phyloP scores from a whole-genome alignment of 2,329 filamentous ascomycete genomes.

The Zymoseptoria pseudotritici region DNA sequence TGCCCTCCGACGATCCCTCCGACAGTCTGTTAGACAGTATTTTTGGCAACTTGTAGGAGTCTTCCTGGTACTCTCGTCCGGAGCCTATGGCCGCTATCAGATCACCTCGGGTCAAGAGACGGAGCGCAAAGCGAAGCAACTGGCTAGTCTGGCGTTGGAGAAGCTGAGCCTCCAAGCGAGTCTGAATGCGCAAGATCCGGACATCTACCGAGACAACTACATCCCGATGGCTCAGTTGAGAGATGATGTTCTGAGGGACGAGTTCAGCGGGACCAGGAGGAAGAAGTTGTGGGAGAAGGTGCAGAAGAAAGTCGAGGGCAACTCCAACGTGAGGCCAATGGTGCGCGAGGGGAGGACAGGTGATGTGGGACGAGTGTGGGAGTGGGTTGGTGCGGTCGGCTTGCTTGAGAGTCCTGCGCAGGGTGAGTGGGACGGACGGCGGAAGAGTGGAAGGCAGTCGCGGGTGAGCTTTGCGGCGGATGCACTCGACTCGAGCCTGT shows the following conservation, averaged over 20 bases:
- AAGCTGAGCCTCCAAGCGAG: conserved; percentile 77
- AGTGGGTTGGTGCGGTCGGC: conserved; percentile 56
- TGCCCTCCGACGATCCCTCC: conserved; percentile 68
- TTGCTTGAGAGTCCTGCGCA: conserved; percentile 24
- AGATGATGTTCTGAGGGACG: conserved; percentile 78
- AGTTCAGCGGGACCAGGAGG: conserved; percentile 68
- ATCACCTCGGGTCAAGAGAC: conserved; percentile 58
- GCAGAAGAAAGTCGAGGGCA: conserved; percentile 77
- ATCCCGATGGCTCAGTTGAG: conserved; percentile 82
- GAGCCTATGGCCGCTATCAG: conserved; percentile 56
- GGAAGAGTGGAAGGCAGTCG: conserved; percentile 17
- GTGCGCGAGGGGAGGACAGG: conserved; percentile 54
- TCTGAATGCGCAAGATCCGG: conserved; percentile 59
- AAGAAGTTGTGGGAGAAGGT: conserved; percentile 81
- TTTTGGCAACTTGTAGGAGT: conserved; percentile 71
- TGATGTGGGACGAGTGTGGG: conserved; percentile 57
- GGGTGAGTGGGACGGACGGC: conserved; percentile 9
- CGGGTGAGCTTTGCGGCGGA: conserved; percentile 24
- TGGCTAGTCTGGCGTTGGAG: conserved; percentile 79
- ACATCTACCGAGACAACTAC: conserved; percentile 63
- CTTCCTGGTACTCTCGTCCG: conserved; percentile 42
- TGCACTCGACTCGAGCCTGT: conserved; percentile 1
- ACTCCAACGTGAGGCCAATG: conserved; percentile 80
- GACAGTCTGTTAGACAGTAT: conserved; percentile 78
- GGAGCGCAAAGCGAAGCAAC: conserved; percentile 65